A percentile compares a stretch with the other conserved stretches of the same genome.
Evolutionary conservation across 805 yeast species (phyloP).

Genomic region (Debaryomyces hansenii): DNA sequence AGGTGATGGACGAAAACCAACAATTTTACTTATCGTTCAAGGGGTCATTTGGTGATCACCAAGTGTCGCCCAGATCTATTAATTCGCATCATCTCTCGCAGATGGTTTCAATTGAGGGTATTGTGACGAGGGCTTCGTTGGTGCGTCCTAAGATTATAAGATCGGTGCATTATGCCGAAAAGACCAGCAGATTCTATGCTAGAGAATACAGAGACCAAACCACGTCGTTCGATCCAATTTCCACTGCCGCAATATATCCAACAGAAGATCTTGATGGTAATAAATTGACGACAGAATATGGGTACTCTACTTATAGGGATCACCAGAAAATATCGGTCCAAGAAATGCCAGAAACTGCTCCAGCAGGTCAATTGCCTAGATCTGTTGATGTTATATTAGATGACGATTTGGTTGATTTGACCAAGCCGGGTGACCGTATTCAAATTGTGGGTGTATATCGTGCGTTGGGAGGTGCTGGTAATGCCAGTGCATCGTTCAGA

Average conservation of each 20-base stretch:
- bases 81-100: constrained; percentile 75
- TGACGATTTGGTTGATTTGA: constrained; percentile 88
- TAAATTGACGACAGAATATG: constrained; percentile 86
- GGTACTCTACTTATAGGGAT: constrained; percentile 87
- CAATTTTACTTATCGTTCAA: constrained; percentile 75
- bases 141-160: constrained; percentile 90
- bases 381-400: constrained; percentile 90
- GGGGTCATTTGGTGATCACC: constrained; percentile 90
- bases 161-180: constrained; percentile 90
- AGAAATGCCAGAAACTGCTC: constrained; percentile 97
- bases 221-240: constrained; percentile 80
- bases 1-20: constrained; percentile 57
- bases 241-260: constrained; percentile 85
- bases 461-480: constrained; percentile 75
- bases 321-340: constrained; percentile 92
- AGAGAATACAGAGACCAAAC: constrained; percentile 93
- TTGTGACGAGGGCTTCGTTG: constrained; percentile 88
- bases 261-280: constrained; percentile 91
- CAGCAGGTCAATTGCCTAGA: constrained; percentile 96
- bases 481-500: constrained; percentile 66
- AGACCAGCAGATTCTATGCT: constrained; percentile 80
- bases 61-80: constrained; percentile 84
- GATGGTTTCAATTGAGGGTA: constrained; percentile 88
- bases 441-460: constrained; percentile 93
- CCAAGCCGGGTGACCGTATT: constrained; percentile 95